phyloP scores from a whole-genome alignment of 2,329 filamentous ascomycete genomes.

The Verticillium nonalfalfae region DNA sequence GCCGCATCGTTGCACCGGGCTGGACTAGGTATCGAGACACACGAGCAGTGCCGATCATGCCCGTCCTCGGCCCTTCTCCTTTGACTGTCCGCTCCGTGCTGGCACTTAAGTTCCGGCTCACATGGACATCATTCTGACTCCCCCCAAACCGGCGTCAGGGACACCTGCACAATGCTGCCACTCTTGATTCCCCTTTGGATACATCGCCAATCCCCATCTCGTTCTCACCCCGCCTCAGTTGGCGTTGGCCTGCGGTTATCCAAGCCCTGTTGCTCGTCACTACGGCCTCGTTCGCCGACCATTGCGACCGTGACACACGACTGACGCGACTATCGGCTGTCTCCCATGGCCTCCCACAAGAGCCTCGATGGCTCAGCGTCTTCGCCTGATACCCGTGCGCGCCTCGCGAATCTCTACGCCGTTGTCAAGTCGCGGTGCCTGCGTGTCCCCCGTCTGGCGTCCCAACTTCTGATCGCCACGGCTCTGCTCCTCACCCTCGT shows the following conservation, averaged over 20 bases:
- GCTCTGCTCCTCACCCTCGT: constrained; percentile 21
- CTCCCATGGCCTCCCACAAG: not conserved
- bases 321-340: too few species aligned
- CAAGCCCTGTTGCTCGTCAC: too few species aligned
- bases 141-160: not conserved
- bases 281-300: too few species aligned
- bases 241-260: too few species aligned
- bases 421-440: constrained; percentile 35
- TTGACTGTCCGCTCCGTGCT: not conserved
- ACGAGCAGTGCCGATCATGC: not conserved
- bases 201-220: too few species aligned
- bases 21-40: not conserved
- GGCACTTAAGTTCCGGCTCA: not conserved
- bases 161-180: too few species aligned
- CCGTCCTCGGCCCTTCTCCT: not conserved
- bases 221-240: too few species aligned
- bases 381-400: constrained; percentile 11
- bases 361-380: not conserved
- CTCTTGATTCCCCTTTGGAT: too few species aligned
- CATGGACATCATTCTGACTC: not conserved
- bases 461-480: constrained; percentile 18
- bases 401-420: constrained; percentile 21
- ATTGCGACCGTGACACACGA: too few species aligned
- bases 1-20: not conserved
- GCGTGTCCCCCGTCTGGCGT: constrained; percentile 23